Evolutionary conservation across 2,329 filamentous ascomycete species (phyloP), one percentile per base, ranked within the genome.

Genomic region (Tolypocladium guangdongense): DNA sequence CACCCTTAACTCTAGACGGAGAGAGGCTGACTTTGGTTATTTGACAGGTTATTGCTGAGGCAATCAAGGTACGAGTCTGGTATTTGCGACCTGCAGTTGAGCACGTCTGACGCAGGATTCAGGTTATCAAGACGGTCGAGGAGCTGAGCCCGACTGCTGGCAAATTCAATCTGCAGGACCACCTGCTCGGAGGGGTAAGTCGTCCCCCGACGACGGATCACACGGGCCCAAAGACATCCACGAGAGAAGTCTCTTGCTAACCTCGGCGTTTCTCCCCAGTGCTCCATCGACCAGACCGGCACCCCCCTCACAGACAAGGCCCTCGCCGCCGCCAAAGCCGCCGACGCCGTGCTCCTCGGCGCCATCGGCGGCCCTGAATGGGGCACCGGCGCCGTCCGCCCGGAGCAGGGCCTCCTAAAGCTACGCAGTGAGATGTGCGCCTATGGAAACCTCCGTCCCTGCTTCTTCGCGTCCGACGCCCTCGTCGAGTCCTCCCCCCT

Each of bases 281-380:
- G 83, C 69, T 96, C 91, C 49, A 96, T 97, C 71, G 85, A 96
- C 65, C 84, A 83, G 20, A 83, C 84, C 64, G 88, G 89, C 62
- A 80, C 75, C 32, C 84, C 92, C 33, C 77, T 97, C 57, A 95
- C 90, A 51, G 84, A 93, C 62, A 82, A 87, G 64, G 88, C 90
- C 57, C 86, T 97, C 62, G 74, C 75, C 16, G 90, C 90, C 37
- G 90, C 90, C 60, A 91, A 95, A 71, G 76, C 80, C 51, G 90
- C 91, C 58, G 87, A 96, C 70, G 92, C 91, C 41, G 87, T 97
- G 56, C 84, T 96, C 56, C 84, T 97, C 52, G 92, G 91, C 61
- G 90, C 92, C 62, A 95, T 97, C 65, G 92, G 92, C 62, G 92
- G 92, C 20, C 92, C 93, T 16, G 71, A 96, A 89, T 97, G 91